phyloP scores from a whole-genome alignment of 2,329 filamentous ascomycete genomes.

The Neospermospora avenae region DNA sequence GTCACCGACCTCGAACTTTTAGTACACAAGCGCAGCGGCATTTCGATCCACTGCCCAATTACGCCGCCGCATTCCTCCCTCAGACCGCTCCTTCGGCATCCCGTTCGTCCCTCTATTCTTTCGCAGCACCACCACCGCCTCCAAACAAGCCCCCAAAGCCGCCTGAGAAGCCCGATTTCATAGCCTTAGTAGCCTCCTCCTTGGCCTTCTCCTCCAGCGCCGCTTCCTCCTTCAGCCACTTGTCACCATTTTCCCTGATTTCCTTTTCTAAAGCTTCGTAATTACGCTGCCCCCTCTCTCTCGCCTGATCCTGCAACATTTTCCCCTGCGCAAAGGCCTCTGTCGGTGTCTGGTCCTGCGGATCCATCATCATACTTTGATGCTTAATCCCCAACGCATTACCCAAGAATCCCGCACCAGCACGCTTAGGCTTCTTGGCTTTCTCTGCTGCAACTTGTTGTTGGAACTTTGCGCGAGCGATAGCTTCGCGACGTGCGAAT shows the following conservation, averaged over 20 bases:
- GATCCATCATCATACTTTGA: conserved; percentile 63
- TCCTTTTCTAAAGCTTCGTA: conserved; percentile 88
- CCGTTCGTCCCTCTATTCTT: not conserved
- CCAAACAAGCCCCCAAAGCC: conserved; percentile 42
- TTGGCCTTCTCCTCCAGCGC: conserved; percentile 83
- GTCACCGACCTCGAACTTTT: conserved; percentile 8
- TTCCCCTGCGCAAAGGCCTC: conserved; percentile 89
- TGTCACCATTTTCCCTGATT: conserved; percentile 88
- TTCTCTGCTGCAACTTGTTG: conserved; percentile 69
- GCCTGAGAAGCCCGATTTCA: conserved; percentile 74
- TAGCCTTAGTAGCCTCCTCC: conserved; percentile 86
- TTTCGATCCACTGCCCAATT: conserved; percentile 2
- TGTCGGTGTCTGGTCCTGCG: conserved; percentile 58
- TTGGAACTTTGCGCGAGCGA: conserved; percentile 80
- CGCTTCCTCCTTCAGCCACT: conserved; percentile 93
- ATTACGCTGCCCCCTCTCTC: conserved; percentile 85
- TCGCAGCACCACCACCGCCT: no score
- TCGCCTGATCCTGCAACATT: conserved; percentile 93
- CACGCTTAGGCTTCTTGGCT: conserved; percentile 56
- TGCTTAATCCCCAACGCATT: conserved; percentile 76
- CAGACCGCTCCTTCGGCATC: conserved; percentile 1
- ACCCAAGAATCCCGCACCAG: conserved; percentile 66
- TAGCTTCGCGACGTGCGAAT: conserved; percentile 83
- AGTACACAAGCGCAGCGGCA: conserved; percentile 16
- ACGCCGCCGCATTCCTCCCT: conserved; percentile 1